Base-by-base conservation (phyloP, 306 rosid species). In the Lathyrus oleraceus region DNA sequence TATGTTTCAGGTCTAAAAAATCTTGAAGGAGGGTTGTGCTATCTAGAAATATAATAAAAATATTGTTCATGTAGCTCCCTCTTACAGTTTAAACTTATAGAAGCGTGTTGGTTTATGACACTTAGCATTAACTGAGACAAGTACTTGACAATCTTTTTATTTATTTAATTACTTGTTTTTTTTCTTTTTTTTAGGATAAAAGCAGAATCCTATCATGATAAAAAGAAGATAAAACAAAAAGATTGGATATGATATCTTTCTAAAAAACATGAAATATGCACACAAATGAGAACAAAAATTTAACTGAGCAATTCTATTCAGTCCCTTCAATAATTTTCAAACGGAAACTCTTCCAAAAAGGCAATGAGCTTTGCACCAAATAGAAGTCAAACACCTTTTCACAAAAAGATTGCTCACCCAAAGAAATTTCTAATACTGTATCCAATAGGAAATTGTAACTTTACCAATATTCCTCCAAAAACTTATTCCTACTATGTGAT, bases 181-280 rank as follows among this genome's bases (percentile, higher is more conserved):
- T 61, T 60, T 5, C 1, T 4, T 59, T 38, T 15, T 7, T 32
- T n/a, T 59, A 42, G 10, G 17, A 20, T 11, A 19, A 39, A 62
- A 39, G 49, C 10, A 19, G 10, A 62, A 62, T 62, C 32, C 32
- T 62, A 38, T 39, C 8, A 36, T 19, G 32, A 20, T 39, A 62
- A 62, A 61, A 58, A 58, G 44, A 32, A 60, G 44, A 38, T 38
- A 38, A 59, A 59, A 35, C 65, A 8, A 32, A 16, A 62, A 12
- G 67, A 62, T 62, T 20, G 32, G 65, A 62, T 16, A 62, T 38
- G 45, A 61, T 35, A 61, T 17, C 45, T 27, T 61, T 62, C 64
- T 8, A 19, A 19, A 11, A 39, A 39, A 17, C 0, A 17, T 0
- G 19, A 39, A 11, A 63, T 19, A 62, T 6, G 21, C 30, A 63